These are phyloP conservation scores for Arachnopeziza araneosa DNA, from an alignment of 2,329 filamentous ascomycete genomes.

Conservation along the genomic window DNA sequence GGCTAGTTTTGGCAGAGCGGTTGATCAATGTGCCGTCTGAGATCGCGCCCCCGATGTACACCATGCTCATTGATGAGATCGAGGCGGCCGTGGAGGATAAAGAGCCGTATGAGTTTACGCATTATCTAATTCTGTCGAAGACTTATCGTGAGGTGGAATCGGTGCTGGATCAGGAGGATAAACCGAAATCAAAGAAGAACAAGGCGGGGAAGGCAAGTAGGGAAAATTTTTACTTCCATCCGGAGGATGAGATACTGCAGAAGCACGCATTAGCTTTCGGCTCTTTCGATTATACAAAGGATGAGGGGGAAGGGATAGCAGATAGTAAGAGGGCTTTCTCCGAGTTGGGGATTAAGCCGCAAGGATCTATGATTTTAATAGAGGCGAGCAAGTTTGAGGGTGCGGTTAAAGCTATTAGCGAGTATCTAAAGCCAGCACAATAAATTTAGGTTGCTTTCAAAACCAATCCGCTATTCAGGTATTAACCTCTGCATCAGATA, in stretches of 20 bases:
- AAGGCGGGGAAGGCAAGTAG: conserved; percentile 54
- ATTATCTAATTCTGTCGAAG: conserved; percentile 88
- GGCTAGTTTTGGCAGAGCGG: conserved; percentile 83
- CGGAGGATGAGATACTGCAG: conserved; percentile 87
- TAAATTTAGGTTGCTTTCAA: neutral
- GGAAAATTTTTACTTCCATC: conserved; percentile 84
- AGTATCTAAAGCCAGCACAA: conserved; percentile 60
- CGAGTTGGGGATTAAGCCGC: conserved; percentile 80
- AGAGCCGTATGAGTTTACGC: conserved; percentile 87
- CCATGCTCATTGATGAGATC: conserved; percentile 89
- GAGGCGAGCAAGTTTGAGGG: conserved; percentile 70
- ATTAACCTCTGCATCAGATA: conserved; percentile 92
- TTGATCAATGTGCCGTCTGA: conserved; percentile 96
- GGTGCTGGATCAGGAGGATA: conserved; percentile 63
- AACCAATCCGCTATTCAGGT: conserved; percentile 6
- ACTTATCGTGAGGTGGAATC: conserved; percentile 88
- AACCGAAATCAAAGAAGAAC: conserved; percentile 57
- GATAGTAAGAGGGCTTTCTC: conserved; percentile 95
- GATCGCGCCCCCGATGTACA: conserved; percentile 88
- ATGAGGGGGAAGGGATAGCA: conserved; percentile 68
- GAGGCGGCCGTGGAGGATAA: conserved; percentile 81
- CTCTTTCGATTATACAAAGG: conserved; percentile 72
- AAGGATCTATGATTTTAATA: conserved; percentile 81
- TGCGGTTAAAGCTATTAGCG: conserved; percentile 69
- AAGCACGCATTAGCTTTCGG: conserved; percentile 66